Base-by-base conservation (phyloP, 257 asterid species). In the Jasminum sambac region DNA sequence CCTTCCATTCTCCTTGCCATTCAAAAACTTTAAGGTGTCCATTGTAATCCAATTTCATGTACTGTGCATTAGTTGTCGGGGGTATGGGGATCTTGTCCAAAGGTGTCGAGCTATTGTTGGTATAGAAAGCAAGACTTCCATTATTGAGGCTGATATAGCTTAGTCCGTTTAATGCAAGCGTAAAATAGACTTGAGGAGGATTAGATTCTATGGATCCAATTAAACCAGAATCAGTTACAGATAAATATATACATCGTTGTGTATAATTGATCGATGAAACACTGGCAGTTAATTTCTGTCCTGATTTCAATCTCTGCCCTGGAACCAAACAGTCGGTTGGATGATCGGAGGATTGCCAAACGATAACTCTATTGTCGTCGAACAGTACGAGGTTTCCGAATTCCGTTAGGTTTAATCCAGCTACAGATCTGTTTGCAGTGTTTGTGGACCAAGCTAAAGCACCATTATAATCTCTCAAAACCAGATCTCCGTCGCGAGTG, bases 281-380 rank as follows among this genome's bases (percentile, higher is more conserved):
- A 58, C 76, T 72, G 9, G 84, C 81, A 0, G 60, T 84, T 6
- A 86, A 70, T 26, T 64, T 84, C 72, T 14, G 69, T 43, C 89
- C 89, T 0, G 78, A 16, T 14, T 17, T 39, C 8, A 86, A 60
- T 38, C 5, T 68, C 72, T 86, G 91, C 38, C 75, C 80, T 0
- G 80, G 86, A 73, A 85, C 78, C 10, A 83, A 72, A 11, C 73
- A 23, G 23, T 86, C 88, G 5, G 82, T 79, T 0, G 87, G 84
- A 26, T 74, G 73, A 70, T 68, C 77, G 67, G 83, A 83, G 5
- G 90, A 83, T 41, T 86, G 87, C 89, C 89, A 86, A 66, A 83
- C 74, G 0, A 70, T 61, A 0, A n/a, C 3, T 41, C 73, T 76
- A 0, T 69, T 48, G 0, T 24, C 21, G 36, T 79, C 84, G 16